phyloP scores from a whole-genome alignment of 805 yeast species.

The Starmerella sirachaensis region DNA sequence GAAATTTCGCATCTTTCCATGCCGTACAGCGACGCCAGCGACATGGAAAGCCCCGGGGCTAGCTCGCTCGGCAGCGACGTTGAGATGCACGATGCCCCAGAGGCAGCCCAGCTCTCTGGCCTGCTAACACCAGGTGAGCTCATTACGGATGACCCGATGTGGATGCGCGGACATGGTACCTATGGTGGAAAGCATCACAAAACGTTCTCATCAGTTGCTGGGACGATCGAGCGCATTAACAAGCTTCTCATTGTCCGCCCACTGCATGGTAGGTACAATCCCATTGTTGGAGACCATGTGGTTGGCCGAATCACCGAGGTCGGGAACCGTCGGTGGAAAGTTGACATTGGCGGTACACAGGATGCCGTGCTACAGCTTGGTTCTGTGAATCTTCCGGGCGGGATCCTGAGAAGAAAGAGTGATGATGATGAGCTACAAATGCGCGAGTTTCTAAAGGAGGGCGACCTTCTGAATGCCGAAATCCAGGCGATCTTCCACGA shows the following conservation, averaged over 20 bases:
- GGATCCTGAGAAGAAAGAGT: conserved; percentile 81
- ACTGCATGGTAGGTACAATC: conserved; percentile 72
- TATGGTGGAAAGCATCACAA: conserved; percentile 49
- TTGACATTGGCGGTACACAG: conserved; percentile 89
- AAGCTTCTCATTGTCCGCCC: conserved; percentile 77
- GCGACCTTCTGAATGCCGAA: conserved; percentile 90
- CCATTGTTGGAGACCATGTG: conserved; percentile 94
- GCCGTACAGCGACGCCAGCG: background rate
- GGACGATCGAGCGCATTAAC: conserved; percentile 75
- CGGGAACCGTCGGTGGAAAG: conserved; percentile 90
- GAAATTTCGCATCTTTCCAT: no score
- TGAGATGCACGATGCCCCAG: conserved; percentile 11
- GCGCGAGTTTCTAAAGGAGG: conserved; percentile 89
- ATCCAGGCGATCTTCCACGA: conserved; percentile 81
- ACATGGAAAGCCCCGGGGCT: no score
- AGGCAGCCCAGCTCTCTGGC: conserved; percentile 15
- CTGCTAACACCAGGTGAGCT: conserved; percentile 92
- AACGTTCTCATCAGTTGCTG: conserved; percentile 88
- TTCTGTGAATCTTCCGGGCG: conserved; percentile 94
- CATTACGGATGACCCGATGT: conserved; percentile 86
- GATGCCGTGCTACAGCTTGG: conserved; percentile 89
- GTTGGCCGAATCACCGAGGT: conserved; percentile 92
- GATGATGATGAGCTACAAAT: conserved; percentile 94
- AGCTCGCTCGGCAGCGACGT: conserved; percentile 13
- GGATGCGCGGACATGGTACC: conserved; percentile 99